Conservation (phyloP, 2,329 filamentous ascomycete species). For the Decorospora gaudefroyi region DNA sequence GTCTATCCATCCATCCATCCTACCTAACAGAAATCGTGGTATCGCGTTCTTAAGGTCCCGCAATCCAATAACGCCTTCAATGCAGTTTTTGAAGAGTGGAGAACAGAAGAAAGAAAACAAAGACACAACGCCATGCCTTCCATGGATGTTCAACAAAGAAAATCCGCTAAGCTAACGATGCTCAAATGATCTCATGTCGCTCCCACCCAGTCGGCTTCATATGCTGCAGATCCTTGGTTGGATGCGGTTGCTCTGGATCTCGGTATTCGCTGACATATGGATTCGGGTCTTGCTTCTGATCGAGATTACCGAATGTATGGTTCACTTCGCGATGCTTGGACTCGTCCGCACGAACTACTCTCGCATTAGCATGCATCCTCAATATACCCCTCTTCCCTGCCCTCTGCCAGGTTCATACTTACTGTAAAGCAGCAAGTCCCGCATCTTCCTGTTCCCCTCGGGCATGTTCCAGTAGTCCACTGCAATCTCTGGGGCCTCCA, state of each 20-base stretch:
- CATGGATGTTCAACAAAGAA: neutral
- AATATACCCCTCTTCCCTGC: too few relatives aligned
- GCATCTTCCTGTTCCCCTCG: constrained; percentile 78
- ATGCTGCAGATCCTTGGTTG: constrained; percentile 67
- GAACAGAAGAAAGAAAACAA: constrained; percentile 5
- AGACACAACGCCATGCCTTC: neutral
- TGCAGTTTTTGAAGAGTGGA: constrained; percentile 14
- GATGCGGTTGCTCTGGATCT: constrained; percentile 67
- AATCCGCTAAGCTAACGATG: neutral
- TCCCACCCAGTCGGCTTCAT: constrained; percentile 78
- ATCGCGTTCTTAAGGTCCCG: constrained; percentile 5
- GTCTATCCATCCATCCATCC: constrained; percentile 5
- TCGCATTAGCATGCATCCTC: constrained; percentile 12
- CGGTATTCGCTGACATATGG: constrained; percentile 87
- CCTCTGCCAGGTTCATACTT: constrained; percentile 62
- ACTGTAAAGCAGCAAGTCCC: constrained; percentile 80
- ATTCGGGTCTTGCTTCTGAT: constrained; percentile 86
- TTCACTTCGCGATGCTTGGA: constrained; percentile 83
- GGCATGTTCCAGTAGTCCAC: constrained; percentile 94
- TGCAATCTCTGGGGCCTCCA: constrained; percentile 84
- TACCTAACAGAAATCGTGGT: constrained; percentile 3
- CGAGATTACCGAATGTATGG: constrained; percentile 86
- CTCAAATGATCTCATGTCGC: constrained; percentile 63
- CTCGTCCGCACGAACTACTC: constrained; percentile 46
- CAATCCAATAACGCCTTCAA: constrained; percentile 12